Percentiles rank a stretch among this genome's conserved stretches.
Conservation (phyloP, 78 protist species). For the Blattamonas nauphoetae region DNA sequence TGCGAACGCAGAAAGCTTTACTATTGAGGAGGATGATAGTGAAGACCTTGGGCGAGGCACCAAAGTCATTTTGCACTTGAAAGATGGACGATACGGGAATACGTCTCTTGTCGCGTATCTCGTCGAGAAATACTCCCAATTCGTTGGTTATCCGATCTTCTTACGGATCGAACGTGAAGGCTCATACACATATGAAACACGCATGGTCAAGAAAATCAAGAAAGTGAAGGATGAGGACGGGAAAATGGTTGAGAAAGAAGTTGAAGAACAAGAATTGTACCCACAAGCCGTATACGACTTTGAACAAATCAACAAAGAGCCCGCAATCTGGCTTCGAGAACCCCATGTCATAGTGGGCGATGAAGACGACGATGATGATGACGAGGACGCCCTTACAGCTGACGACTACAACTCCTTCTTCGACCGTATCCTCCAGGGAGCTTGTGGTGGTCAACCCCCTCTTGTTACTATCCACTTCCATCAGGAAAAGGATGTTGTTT, state of each 20-base stretch:
- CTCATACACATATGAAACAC: slow-evolving; percentile 9
- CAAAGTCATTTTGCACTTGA: slow-evolving; percentile 20
- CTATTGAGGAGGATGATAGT: slow-evolving; percentile 45
- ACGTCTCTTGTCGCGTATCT: not conserved
- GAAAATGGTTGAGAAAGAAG: not conserved
- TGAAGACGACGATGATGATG: slow-evolving; percentile 2
- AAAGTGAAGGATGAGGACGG: not conserved
- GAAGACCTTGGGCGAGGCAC: slow-evolving; percentile 74
- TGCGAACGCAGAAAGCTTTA: slow-evolving; percentile 58
- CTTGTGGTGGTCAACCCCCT: not conserved
- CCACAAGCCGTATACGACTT: not conserved
- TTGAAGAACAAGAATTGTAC: not conserved
- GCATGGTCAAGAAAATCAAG: not conserved
- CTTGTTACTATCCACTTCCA: not conserved
- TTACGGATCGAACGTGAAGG: not conserved
- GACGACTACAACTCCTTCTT: not conserved
- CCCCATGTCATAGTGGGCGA: slow-evolving; percentile 19
- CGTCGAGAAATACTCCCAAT: not conserved
- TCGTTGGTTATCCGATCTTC: slow-evolving; percentile 1
- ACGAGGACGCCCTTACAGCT: not conserved
- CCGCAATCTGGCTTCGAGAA: slow-evolving; percentile 13
- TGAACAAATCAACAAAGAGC: not conserved
- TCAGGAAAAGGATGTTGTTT: not conserved
- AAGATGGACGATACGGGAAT: not conserved
- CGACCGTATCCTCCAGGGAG: not conserved